Evolutionary conservation across 169 alveolate genomes (phyloP).

Genomic region (Cryptosporidium parvum): DNA sequence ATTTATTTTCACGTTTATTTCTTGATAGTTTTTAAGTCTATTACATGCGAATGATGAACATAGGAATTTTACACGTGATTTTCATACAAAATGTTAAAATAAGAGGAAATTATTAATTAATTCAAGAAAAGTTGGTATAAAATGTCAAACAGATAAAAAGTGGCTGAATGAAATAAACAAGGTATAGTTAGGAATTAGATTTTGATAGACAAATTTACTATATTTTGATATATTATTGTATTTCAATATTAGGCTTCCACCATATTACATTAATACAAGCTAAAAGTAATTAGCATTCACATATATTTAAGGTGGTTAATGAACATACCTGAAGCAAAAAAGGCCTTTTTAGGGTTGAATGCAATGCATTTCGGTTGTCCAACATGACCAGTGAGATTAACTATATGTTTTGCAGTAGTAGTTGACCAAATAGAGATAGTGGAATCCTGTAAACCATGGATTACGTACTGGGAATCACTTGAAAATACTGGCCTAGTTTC

Average conservation of each 20-base stretch:
- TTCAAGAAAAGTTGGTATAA: no score
- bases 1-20: background rate
- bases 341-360: conserved; percentile 67
- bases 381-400: conserved; percentile 37
- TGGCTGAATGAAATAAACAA: background rate
- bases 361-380: conserved; percentile 65
- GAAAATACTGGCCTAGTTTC: conserved; percentile 55
- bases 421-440: conserved; percentile 50
- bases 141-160: background rate
- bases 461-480: conserved; percentile 68
- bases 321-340: conserved; percentile 73
- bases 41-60: no score
- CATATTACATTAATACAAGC: conserved; percentile 71
- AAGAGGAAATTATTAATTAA: no score
- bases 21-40: background rate
- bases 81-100: no score
- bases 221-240: background rate
- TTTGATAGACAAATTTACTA: background rate
- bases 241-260: conserved; percentile 55
- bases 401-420: conserved; percentile 29
- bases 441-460: conserved; percentile 46
- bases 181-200: background rate
- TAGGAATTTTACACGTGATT: background rate
- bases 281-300: background rate
- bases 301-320: background rate